A percentile compares a stretch with the other conserved stretches of the same genome.
phyloP scores from a whole-genome alignment of 2,329 filamentous ascomycete species.

The Camillea tinctor region DNA sequence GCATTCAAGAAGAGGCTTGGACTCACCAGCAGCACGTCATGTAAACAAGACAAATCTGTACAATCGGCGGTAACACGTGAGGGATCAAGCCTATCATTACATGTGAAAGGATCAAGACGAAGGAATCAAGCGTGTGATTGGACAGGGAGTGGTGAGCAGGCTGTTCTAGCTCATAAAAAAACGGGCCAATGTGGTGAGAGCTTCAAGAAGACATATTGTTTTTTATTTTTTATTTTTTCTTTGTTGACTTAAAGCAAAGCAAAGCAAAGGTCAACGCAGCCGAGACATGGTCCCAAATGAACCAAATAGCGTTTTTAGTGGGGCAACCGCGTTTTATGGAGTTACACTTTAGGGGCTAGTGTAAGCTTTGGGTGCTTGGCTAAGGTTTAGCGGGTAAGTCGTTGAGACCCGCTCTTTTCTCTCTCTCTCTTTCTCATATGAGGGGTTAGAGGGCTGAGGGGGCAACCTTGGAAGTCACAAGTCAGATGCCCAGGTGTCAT shows the following conservation, averaged over 20 bases:
- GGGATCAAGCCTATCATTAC: not conserved
- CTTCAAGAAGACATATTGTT: not conserved
- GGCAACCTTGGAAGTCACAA: too few relatives aligned
- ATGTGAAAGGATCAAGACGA: not conserved
- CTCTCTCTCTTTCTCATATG: too few relatives aligned
- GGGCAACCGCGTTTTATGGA: constrained; percentile 3
- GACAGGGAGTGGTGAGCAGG: not conserved
- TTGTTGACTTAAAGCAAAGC: constrained; percentile 19
- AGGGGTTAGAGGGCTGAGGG: too few relatives aligned
- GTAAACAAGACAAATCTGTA: not conserved
- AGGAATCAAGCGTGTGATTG: not conserved
- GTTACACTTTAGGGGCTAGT: too few relatives aligned
- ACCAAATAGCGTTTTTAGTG: not conserved
- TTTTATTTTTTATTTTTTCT: constrained; percentile 7
- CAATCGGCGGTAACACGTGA: not conserved
- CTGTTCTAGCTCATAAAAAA: constrained; percentile 1
- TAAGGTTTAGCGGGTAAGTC: too few relatives aligned
- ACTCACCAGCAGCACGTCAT: not conserved
- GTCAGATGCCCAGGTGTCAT: too few relatives aligned
- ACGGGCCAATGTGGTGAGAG: not conserved
- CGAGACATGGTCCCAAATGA: not conserved
- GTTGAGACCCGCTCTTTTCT: constrained; percentile 8
- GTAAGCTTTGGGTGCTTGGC: too few relatives aligned
- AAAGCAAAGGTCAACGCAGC: constrained; percentile 1
- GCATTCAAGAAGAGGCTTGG: not conserved